Conservation (phyloP, 371 early-diverging fungal species). For the Amoeboradix gromovi region DNA sequence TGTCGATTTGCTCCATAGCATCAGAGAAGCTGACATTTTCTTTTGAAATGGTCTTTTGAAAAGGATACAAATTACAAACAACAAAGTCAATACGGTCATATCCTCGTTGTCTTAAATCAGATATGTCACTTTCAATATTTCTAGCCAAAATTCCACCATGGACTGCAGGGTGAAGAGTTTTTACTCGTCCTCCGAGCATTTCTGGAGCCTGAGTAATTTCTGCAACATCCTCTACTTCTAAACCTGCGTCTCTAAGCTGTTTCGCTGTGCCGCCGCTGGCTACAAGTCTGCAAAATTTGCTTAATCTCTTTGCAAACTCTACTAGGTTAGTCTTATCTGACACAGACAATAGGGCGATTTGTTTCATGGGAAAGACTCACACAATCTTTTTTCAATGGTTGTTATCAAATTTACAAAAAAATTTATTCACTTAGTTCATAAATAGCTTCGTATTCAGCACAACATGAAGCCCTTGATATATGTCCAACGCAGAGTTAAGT, state of each 20-base stretch:
- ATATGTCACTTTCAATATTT: slow-evolving; percentile 46
- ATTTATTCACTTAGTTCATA: neutral
- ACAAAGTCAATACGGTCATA: slow-evolving; percentile 74
- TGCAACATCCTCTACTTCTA: slow-evolving; percentile 78
- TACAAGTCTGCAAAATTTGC: slow-evolving; percentile 38
- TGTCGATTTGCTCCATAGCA: slow-evolving; percentile 90
- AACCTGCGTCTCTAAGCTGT: slow-evolving; percentile 50
- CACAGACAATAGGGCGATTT: slow-evolving; percentile 74
- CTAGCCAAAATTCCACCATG: slow-evolving; percentile 92
- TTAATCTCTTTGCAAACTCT: slow-evolving; percentile 53
- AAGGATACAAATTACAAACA: slow-evolving; percentile 89
- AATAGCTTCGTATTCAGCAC: neutral
- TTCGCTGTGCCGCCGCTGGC: slow-evolving; percentile 87
- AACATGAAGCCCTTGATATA: neutral
- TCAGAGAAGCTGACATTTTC: slow-evolving; percentile 58
- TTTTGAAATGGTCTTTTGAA: slow-evolving; percentile 68
- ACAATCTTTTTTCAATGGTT: too few relatives aligned
- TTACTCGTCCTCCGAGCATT: slow-evolving; percentile 92
- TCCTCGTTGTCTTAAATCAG: slow-evolving; percentile 54
- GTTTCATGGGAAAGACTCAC: neutral
- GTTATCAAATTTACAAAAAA: neutral
- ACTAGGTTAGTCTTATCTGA: slow-evolving; percentile 82
- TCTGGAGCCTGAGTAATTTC: slow-evolving; percentile 88
- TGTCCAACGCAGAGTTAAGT: neutral
- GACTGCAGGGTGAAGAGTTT: slow-evolving; percentile 90